phyloP scores from a whole-genome alignment of 495 filamentous ascomycete species.

The Aspergillus sclerotioniger region DNA sequence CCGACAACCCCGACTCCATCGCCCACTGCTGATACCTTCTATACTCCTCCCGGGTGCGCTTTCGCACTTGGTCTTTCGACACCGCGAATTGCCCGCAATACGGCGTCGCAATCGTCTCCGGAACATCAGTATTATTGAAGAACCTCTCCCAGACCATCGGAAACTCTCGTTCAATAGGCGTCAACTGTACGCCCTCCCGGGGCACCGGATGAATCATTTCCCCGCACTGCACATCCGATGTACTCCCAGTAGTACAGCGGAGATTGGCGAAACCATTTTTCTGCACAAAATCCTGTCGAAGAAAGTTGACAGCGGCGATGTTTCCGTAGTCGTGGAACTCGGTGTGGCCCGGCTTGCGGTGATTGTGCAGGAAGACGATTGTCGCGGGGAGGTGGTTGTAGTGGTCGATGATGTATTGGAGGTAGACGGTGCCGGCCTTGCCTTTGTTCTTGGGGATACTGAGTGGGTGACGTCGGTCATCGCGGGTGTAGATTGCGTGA shows the following conservation, averaged over 20 bases:
- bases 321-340: slow-evolving; percentile 47
- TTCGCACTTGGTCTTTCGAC: slow-evolving; percentile 47
- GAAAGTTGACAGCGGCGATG: slow-evolving; percentile 31
- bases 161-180: slow-evolving; percentile 5
- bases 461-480: slow-evolving; percentile 49
- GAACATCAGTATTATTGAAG: slow-evolving; percentile 46
- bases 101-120: slow-evolving; percentile 45
- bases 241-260: slow-evolving; percentile 31
- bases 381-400: slow-evolving; percentile 46
- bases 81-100: slow-evolving; percentile 76
- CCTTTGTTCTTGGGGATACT: slow-evolving; percentile 44
- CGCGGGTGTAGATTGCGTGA: slow-evolving; percentile 56
- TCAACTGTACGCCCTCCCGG: slow-evolving; percentile 21
- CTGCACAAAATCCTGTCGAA: slow-evolving; percentile 43
- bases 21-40: slow-evolving; percentile 58
- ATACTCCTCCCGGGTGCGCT: slow-evolving; percentile 53
- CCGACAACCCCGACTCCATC: slow-evolving; percentile 54
- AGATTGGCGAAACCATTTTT: slow-evolving; percentile 48
- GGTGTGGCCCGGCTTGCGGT: slow-evolving; percentile 44
- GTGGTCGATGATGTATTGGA: slow-evolving; percentile 52
- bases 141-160: slow-evolving; percentile 40
- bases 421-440: slow-evolving; percentile 48
- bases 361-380: slow-evolving; percentile 51
- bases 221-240: slow-evolving; percentile 33
- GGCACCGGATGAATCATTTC: slow-evolving; percentile 15